Evolutionary conservation across 2,329 filamentous ascomycete species (phyloP).

Genomic region (Pseudovirgaria hyperparasitica): DNA sequence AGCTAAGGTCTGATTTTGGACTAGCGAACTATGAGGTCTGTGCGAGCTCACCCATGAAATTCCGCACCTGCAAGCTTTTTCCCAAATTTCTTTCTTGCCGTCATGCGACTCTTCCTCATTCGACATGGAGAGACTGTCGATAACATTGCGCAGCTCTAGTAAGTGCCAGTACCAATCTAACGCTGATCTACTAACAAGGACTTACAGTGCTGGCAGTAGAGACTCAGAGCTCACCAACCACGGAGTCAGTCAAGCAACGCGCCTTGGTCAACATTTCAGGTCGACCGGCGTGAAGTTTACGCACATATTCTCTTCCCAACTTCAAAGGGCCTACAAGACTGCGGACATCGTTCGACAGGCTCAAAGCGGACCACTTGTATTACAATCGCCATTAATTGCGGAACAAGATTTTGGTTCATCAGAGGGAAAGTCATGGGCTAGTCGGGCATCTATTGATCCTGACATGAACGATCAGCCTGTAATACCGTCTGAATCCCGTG

Average conservation of each 20-base stretch:
- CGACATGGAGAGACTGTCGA: constrained; percentile 86
- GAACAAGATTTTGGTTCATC: constrained; percentile 64
- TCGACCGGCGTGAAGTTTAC: constrained; percentile 50
- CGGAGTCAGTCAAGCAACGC: constrained; percentile 65
- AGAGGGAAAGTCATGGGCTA: constrained; percentile 49
- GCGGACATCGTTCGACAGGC: constrained; percentile 52
- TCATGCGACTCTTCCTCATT: constrained; percentile 60
- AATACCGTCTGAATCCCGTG: constrained; percentile 54
- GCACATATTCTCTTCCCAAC: constrained; percentile 66
- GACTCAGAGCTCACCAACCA: constrained; percentile 74
- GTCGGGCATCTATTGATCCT: constrained; percentile 23
- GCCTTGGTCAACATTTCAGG: constrained; percentile 55
- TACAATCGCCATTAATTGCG: constrained; percentile 33
- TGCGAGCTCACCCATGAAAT: too few species aligned
- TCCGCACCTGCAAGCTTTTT: too few species aligned
- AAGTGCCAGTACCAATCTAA: constrained; percentile 11
- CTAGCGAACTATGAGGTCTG: too few species aligned
- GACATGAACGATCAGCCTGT: constrained; percentile 22
- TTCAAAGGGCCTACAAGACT: constrained; percentile 61
- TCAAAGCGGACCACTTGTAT: constrained; percentile 26
- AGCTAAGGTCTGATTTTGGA: too few species aligned
- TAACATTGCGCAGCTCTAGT: constrained; percentile 71
- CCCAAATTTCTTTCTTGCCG: too few species aligned
- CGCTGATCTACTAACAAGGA: constrained; percentile 13
- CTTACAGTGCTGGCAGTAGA: constrained; percentile 63